Evolutionary conservation across 192 early-diverging fungal species (phyloP).

Genomic region (Rhizophagus clarus): DNA sequence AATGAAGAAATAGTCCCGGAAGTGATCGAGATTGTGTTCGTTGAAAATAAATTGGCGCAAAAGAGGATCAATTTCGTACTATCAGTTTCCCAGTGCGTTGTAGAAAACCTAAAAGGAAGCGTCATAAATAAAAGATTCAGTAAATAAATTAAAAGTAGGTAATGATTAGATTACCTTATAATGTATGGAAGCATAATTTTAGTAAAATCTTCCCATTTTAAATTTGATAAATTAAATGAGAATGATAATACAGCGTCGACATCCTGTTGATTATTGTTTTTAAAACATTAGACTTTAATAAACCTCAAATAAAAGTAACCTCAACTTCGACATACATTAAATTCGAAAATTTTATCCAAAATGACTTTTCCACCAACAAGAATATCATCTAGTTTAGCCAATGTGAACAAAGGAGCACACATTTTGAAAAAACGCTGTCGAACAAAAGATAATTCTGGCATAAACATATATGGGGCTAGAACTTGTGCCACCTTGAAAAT

Average conservation of each 20-base stretch:
- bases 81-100: conserved; percentile 40
- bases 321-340: conserved; percentile 36
- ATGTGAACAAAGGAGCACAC: conserved; percentile 35
- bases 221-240: conserved; percentile 61
- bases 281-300: background rate
- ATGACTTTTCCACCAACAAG: conserved; percentile 47
- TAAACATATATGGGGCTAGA: conserved; percentile 42
- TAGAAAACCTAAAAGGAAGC: conserved; percentile 41
- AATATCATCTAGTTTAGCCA: conserved; percentile 42
- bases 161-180: conserved; percentile 43
- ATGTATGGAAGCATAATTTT: conserved; percentile 76
- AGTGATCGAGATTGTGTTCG: conserved; percentile 38
- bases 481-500: conserved; percentile 44
- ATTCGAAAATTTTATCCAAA: conserved; percentile 51
- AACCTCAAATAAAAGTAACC: background rate
- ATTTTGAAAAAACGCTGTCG: conserved; percentile 32
- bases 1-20: conserved; percentile 50
- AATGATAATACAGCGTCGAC: conserved; percentile 64
- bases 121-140: background rate
- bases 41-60: conserved; percentile 47
- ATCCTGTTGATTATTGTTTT: conserved; percentile 42
- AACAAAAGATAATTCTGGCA: conserved; percentile 28
- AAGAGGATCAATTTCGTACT: conserved; percentile 50
- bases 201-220: conserved; percentile 72
- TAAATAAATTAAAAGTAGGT: background rate